A percentile compares a stretch with the other conserved stretches of the same genome.
These are phyloP conservation scores for Flaveria linearis DNA, from an alignment of 129 eudicot species.

Conservation along the genomic window DNA sequence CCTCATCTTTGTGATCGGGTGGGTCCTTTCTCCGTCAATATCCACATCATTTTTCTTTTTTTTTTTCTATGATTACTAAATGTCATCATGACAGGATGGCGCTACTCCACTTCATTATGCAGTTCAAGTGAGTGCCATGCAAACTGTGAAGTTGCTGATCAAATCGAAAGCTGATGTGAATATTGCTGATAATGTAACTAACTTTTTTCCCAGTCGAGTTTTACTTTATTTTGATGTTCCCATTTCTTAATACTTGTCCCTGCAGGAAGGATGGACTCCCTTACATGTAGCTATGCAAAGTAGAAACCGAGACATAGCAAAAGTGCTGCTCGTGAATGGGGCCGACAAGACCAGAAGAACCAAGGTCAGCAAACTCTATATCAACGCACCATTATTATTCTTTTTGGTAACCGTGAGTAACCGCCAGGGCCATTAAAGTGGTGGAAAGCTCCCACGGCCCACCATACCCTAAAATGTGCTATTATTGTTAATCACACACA, in stretches of 20 bases:
- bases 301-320: conserved; percentile 78
- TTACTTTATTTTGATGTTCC: conserved; percentile 7
- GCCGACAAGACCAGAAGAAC: conserved; percentile 77
- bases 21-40: conserved; percentile 22
- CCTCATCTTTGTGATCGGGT: conserved; percentile 70
- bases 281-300: conserved; percentile 86
- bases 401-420: background rate
- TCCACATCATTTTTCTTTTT: background rate
- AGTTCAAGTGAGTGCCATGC: conserved; percentile 92
- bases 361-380: conserved; percentile 41
- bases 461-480: background rate
- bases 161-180: conserved; percentile 79
- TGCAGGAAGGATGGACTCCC: conserved; percentile 97
- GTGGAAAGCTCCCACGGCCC: background rate
- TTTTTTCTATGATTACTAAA: background rate
- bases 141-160: conserved; percentile 81
- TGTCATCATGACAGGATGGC: conserved; percentile 59
- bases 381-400: background rate
- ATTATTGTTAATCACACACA: background rate
- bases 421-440: background rate
- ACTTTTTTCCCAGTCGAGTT: background rate
- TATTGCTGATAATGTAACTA: conserved; percentile 70
- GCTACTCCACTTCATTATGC: conserved; percentile 97
- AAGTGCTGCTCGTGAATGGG: conserved; percentile 70
- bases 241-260: background rate